Base-by-base conservation (phyloP, 192 early-diverging fungal species). In the Rhizophagus clarus region DNA sequence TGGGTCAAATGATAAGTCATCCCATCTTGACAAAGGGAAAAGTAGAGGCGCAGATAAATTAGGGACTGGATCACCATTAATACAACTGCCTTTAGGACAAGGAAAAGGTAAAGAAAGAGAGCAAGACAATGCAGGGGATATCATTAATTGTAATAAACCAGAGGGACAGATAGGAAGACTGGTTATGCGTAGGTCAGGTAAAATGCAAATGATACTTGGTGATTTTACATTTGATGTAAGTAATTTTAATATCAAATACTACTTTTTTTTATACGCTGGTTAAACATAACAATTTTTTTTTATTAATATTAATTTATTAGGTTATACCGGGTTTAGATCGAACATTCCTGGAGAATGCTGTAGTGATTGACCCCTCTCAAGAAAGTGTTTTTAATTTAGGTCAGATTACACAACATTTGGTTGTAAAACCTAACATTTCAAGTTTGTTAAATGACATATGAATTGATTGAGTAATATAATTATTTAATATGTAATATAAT, bases 361-460 rank as follows among this genome's bases (percentile, higher is more conserved):
- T 76, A 9, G 74, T 63, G n/a, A 47, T 64, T 34, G 74, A 76
- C n/a, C 15, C 62, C 2, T 28, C 28, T 22, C 20, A 34, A 40
- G n/a, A 28, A 76, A 64, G 24, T 26, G 62, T 61, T 51, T 76
- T 42, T 74, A 70, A 82, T 77, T 85, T 32, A 77, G 80, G 31
- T 73, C 71, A 45, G 3, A 31, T 72, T 17, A 28, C 42, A 2
- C 20, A 49, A 17, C 71, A 72, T 29, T 47, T 72, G 15, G 22
- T 72, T 4, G 71, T 72, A 11, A 72, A 72, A 56, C 71, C 71
- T 31, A 29, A 72, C 12, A 72, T 72, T 51, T 29, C 71, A 51
- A 51, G 45, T 47, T 45, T 72, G 51, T 47, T 72, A 26, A 56
- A 20, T 56, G 20, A 56, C 7, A 56, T 56, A 1, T 56, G 6